Evolutionary conservation across 2,329 filamentous ascomycete species (phyloP), one percentile per base, ranked within the genome.

Genomic region (Gnomoniopsis smithogilvyi): DNA sequence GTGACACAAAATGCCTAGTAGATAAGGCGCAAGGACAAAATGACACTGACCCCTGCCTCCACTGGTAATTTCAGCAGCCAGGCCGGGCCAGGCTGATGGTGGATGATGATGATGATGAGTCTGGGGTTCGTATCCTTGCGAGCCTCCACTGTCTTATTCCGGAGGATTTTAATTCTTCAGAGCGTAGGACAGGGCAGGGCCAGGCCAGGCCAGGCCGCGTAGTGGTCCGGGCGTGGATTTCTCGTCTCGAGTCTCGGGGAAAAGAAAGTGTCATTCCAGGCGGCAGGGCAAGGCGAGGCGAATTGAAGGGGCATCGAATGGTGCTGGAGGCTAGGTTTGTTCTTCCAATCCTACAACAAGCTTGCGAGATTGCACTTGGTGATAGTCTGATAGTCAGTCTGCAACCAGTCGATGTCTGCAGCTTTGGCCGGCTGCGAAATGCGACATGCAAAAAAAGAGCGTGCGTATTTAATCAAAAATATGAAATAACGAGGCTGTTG

Each of bases 41-140:
- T 30, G 26, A 30, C 26, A 30, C 11, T 24, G 7, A 57, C 53
- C 57, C 59, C 59, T 61, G 59, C 57, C 19, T 51, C 56, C 56
- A 59, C 56, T 46, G 46, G 54, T 56, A 56, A 56, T 56, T 56
- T 56, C 50, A 56, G 36, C 54, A 15, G 53, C 43, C 52, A n/a
- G 22, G 21, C 46, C 17, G 10, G 26, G 46, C 21, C 54, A 49
- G 46, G 33, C 30, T 41, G 38, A 14, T 41, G 38, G 38, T n/a
- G 38, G n/a, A n/a, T 41, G 38, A 41, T 41, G 38, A 41, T 14
- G 36, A 6, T 36, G 24, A 45, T 22, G 36, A 26, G 21, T 47
- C 52, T 47, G 43, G 52, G 43, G 52, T 45, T 51, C 52, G 52
- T 54, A 47, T 54, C 52, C 43, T 36, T 54, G 24, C 33, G 46